phyloP scores from a whole-genome alignment of 1,284 basidiomycete genomes.

The Golubevia pallescens region DNA sequence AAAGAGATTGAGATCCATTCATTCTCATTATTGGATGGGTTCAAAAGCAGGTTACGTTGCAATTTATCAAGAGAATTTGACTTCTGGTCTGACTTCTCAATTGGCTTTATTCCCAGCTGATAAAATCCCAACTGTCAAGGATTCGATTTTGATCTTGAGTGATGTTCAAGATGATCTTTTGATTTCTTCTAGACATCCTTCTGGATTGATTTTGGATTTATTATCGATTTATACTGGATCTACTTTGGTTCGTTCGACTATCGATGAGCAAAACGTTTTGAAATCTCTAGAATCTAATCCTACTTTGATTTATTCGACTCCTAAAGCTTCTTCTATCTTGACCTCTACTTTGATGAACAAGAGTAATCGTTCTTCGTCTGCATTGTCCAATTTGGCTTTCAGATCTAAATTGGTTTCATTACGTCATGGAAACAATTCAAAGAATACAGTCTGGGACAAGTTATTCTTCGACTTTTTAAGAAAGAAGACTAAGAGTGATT shows the following conservation, averaged over 20 bases:
- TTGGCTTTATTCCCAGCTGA: conserved; percentile 47
- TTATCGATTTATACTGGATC: conserved; percentile 52
- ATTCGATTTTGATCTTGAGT: conserved; percentile 38
- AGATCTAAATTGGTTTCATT: conserved; percentile 37
- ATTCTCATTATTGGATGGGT: neutral
- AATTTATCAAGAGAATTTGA: conserved; percentile 30
- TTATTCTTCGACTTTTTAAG: conserved; percentile 27
- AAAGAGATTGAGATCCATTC: neutral
- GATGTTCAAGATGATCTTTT: neutral
- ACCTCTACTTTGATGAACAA: conserved; percentile 26
- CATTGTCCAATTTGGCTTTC: conserved; percentile 18
- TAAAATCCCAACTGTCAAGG: conserved; percentile 33
- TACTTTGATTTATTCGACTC: conserved; percentile 42
- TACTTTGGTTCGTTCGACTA: conserved; percentile 13
- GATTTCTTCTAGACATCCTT: conserved; percentile 11
- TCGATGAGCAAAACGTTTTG: neutral
- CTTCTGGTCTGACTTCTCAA: conserved; percentile 43
- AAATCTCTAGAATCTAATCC: conserved; percentile 9
- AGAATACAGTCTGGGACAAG: conserved; percentile 24
- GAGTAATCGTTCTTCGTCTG: conserved; percentile 17
- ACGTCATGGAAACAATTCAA: conserved; percentile 36
- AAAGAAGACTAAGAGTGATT: conserved; percentile 12
- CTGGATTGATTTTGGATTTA: conserved; percentile 40
- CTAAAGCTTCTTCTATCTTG: conserved; percentile 28
- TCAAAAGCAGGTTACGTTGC: conserved; percentile 23